Evolutionary conservation across 768 basidiomycete genomes (phyloP).

Genomic region (Suillus cothurnatus): DNA sequence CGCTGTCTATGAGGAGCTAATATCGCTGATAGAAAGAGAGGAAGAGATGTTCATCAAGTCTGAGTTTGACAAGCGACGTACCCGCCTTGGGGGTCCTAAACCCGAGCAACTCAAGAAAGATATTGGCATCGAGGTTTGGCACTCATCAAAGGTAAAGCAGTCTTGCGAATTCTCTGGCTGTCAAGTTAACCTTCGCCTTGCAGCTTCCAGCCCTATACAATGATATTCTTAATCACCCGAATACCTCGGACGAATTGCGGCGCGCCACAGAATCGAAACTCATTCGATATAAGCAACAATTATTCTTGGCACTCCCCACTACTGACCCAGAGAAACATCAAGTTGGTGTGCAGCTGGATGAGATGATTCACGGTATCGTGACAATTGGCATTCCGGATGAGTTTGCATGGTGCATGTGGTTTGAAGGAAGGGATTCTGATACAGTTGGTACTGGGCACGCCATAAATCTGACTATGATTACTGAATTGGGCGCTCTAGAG

Average conservation of each 20-base stretch:
- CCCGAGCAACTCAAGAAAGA: conserved; percentile 62
- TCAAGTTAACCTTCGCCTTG: conserved; percentile 10
- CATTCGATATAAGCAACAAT: conserved; percentile 60
- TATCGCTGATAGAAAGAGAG: conserved; percentile 59
- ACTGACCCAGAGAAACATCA: conserved; percentile 43
- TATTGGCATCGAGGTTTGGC: conserved; percentile 67
- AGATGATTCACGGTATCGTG: conserved; percentile 73
- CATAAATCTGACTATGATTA: not conserved
- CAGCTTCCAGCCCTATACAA: conserved; percentile 75
- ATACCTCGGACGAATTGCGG: conserved; percentile 79
- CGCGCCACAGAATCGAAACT: conserved; percentile 75
- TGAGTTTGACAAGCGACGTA: conserved; percentile 79
- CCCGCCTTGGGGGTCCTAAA: conserved; percentile 67
- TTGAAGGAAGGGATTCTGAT: conserved; percentile 75
- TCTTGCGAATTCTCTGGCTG: not conserved
- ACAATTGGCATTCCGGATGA: conserved; percentile 78
- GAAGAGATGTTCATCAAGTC: conserved; percentile 59
- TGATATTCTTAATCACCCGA: conserved; percentile 81
- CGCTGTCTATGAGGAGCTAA: conserved; percentile 70
- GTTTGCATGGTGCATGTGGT: conserved; percentile 75
- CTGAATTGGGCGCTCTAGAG: conserved; percentile 40
- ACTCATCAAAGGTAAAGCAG: conserved; percentile 54
- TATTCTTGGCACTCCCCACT: conserved; percentile 62
- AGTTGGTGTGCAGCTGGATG: conserved; percentile 65
- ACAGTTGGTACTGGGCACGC: conserved; percentile 54